Percentiles rank a stretch among this genome's conserved stretches.
Evolutionary conservation across 2,329 filamentous ascomycete genomes (phyloP).

Genomic region (Arthrobotrys pseudoclavata): DNA sequence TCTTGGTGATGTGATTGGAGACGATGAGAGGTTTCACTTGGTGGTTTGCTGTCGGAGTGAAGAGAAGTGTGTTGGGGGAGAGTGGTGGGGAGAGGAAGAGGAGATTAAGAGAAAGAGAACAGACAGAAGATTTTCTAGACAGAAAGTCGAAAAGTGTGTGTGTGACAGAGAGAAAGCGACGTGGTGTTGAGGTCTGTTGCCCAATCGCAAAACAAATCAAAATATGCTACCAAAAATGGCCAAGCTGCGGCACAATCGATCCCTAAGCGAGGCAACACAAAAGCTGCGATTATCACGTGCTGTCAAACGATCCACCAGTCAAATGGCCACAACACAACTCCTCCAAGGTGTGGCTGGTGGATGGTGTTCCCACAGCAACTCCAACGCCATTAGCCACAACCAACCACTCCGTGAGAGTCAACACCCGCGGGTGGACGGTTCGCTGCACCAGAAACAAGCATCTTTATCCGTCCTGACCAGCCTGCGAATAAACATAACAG

Average conservation of each 20-base stretch:
- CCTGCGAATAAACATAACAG: background rate
- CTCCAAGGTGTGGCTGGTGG: constrained; percentile 22
- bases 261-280: constrained; percentile 10
- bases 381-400: constrained; percentile 16
- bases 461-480: constrained; percentile 26
- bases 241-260: constrained; percentile 1
- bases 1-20: background rate
- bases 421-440: constrained; percentile 35
- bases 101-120: background rate
- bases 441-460: constrained; percentile 42
- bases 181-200: constrained; percentile 20
- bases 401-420: background rate
- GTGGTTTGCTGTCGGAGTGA: background rate
- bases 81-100: constrained; percentile 59
- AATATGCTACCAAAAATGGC: constrained; percentile 36
- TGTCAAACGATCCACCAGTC: background rate
- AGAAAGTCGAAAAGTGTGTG: background rate
- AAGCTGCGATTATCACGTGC: background rate
- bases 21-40: too few relatives aligned
- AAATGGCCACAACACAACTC: constrained; percentile 2
- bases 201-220: constrained; percentile 21
- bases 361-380: constrained; percentile 43
- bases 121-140: constrained; percentile 1
- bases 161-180: constrained; percentile 6
- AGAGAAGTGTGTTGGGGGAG: constrained; percentile 60